phyloP scores from a whole-genome alignment of 352 stramenopile species.

The Phytophthora podocarpi region DNA sequence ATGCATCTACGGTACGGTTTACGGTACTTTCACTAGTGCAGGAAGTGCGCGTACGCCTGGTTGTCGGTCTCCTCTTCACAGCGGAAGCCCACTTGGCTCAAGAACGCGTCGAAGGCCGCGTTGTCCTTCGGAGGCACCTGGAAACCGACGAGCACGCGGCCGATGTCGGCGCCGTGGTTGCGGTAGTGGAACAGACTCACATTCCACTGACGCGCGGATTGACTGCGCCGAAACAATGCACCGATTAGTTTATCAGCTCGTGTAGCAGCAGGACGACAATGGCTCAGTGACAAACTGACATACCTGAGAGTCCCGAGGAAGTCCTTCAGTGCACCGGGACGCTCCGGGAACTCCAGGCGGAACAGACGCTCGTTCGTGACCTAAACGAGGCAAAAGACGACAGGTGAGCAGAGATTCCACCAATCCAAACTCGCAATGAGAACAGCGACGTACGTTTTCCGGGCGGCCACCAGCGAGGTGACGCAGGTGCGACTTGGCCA shows the following conservation, averaged over 20 bases:
- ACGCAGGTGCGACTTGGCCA: slow-evolving; percentile 95
- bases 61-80: slow-evolving; percentile 89
- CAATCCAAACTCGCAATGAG: neutral
- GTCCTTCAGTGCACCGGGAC: slow-evolving; percentile 88
- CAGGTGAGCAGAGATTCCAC: slow-evolving; percentile 7
- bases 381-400: slow-evolving; percentile 9
- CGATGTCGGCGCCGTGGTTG: slow-evolving; percentile 98
- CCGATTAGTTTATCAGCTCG: neutral
- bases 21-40: slow-evolving; percentile 57
- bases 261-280: neutral
- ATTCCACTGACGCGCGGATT: slow-evolving; percentile 90
- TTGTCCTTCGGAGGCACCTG: slow-evolving; percentile 85
- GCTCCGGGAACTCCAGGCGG: slow-evolving; percentile 96
- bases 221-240: slow-evolving; percentile 20
- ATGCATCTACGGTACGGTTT: slow-evolving; percentile 9
- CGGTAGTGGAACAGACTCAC: slow-evolving; percentile 99
- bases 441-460: slow-evolving; percentile 49
- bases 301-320: slow-evolving; percentile 92
- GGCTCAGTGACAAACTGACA: neutral
- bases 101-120: slow-evolving; percentile 62
- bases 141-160: slow-evolving; percentile 96
- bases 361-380: slow-evolving; percentile 95
- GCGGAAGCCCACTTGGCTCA: slow-evolving; percentile 74
- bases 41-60: slow-evolving; percentile 77
- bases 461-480: slow-evolving; percentile 94